Conservation (phyloP, 2,329 filamentous ascomycete genomes). For the Paraconiothyrium brasiliense region DNA sequence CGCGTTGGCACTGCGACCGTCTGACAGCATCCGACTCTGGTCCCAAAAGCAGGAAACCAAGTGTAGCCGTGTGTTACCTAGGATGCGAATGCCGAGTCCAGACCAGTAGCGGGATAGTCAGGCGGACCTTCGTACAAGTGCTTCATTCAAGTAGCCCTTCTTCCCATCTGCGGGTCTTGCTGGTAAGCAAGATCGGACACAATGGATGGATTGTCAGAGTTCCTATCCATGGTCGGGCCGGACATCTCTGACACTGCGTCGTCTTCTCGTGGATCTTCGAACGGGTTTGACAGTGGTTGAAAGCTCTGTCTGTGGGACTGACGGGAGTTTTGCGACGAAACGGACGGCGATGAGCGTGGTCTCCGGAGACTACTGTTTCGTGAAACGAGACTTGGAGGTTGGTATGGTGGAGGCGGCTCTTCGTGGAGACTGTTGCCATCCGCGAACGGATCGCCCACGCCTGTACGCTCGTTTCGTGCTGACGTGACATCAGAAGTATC, state of each 20-base stretch:
- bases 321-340: slow-evolving; percentile 28
- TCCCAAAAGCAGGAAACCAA: background rate
- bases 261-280: slow-evolving; percentile 43
- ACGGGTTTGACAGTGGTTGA: slow-evolving; percentile 38
- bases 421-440: slow-evolving; percentile 39
- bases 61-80: background rate
- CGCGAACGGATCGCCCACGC: slow-evolving; percentile 40
- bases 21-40: background rate
- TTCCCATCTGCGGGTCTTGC: slow-evolving; percentile 33
- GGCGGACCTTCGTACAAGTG: background rate
- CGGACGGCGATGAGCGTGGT: slow-evolving; percentile 19
- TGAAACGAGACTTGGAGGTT: slow-evolving; percentile 45
- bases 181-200: slow-evolving; percentile 48
- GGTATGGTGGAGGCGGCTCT: slow-evolving; percentile 50
- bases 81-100: background rate
- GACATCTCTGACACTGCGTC: slow-evolving; percentile 42
- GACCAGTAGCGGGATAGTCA: slow-evolving; percentile 3
- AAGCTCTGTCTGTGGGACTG: slow-evolving; percentile 23
- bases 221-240: slow-evolving; percentile 27
- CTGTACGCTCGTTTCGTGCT: slow-evolving; percentile 33
- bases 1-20: background rate
- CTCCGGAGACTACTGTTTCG: slow-evolving; percentile 45
- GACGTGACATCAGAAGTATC: slow-evolving; percentile 50
- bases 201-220: slow-evolving; percentile 36
- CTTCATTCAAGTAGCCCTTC: slow-evolving; percentile 23